Evolutionary conservation across 2,329 filamentous ascomycete genomes (phyloP).

Genomic region (Phaeosphaeria sp.): DNA sequence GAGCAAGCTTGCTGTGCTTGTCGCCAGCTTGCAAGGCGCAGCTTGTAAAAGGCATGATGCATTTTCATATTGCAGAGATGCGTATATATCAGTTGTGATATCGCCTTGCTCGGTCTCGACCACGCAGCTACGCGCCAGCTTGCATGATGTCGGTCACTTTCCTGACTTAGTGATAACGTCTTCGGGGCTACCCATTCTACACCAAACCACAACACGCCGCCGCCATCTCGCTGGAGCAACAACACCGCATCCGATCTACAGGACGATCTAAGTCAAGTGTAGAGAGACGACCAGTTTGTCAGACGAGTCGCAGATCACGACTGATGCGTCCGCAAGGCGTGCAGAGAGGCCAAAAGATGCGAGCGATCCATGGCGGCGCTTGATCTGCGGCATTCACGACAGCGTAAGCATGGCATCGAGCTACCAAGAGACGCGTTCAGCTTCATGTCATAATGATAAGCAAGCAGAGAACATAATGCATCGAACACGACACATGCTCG

Average conservation of each 20-base stretch:
- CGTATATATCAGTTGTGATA: neutral
- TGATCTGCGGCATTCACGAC: neutral
- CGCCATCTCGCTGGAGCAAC: neutral
- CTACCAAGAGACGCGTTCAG: neutral
- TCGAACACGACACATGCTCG: neutral
- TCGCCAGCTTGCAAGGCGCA: no score
- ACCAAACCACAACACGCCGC: neutral
- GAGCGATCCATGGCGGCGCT: neutral
- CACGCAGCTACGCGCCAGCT: no score
- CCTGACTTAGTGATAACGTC: neutral
- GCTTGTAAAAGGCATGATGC: neutral
- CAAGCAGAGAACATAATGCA: neutral
- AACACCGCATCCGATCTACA: neutral
- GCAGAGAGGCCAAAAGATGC: neutral
- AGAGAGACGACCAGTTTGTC: neutral
- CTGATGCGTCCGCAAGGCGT: neutral
- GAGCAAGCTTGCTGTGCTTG: neutral
- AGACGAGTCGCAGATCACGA: neutral
- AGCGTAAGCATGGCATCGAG: neutral
- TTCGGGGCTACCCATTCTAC: neutral
- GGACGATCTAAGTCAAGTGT: neutral
- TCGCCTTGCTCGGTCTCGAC: neutral
- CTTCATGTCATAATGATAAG: neutral
- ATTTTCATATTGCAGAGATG: neutral
- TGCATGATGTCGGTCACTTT: neutral